Evolutionary conservation across 2,329 filamentous ascomycete genomes (phyloP).

Genomic region (Xylaria sp.): DNA sequence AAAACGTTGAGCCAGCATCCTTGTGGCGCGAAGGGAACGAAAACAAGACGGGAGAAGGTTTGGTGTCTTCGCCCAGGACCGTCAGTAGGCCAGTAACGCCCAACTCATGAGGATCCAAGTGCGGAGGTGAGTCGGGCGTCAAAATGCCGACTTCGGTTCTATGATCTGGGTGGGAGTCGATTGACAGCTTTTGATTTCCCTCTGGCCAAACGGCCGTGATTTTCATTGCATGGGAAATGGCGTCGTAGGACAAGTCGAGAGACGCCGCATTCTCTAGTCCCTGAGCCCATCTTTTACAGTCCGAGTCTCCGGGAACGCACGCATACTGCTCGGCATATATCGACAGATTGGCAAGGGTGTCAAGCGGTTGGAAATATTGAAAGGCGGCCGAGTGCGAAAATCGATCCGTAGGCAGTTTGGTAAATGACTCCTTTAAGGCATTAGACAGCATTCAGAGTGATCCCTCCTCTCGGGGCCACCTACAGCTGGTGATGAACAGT

Average conservation of each 20-base stretch:
- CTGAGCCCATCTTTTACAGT: constrained; percentile 42
- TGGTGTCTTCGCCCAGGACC: constrained; percentile 78
- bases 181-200: constrained; percentile 52
- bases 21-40: constrained; percentile 83
- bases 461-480: constrained; percentile 18
- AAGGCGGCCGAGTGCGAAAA: constrained; percentile 71
- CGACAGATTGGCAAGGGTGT: constrained; percentile 64
- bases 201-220: constrained; percentile 73
- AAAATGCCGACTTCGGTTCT: constrained; percentile 86
- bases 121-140: constrained; percentile 67
- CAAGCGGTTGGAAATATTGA: constrained; percentile 76
- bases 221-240: constrained; percentile 71
- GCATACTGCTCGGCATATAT: constrained; percentile 56
- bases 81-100: constrained; percentile 81
- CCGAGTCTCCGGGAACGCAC: constrained; percentile 49
- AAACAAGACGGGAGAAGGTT: constrained; percentile 81
- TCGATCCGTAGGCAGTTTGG: constrained; percentile 61
- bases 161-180: constrained; percentile 55
- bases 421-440: constrained; percentile 70
- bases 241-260: constrained; percentile 77
- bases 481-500: constrained; percentile 51
- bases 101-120: constrained; percentile 75
- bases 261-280: constrained; percentile 57
- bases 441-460: constrained; percentile 54
- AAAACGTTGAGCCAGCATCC: constrained; percentile 67